Conservation (phyloP, 352 stramenopile species). For the Pythium utonaiense region DNA sequence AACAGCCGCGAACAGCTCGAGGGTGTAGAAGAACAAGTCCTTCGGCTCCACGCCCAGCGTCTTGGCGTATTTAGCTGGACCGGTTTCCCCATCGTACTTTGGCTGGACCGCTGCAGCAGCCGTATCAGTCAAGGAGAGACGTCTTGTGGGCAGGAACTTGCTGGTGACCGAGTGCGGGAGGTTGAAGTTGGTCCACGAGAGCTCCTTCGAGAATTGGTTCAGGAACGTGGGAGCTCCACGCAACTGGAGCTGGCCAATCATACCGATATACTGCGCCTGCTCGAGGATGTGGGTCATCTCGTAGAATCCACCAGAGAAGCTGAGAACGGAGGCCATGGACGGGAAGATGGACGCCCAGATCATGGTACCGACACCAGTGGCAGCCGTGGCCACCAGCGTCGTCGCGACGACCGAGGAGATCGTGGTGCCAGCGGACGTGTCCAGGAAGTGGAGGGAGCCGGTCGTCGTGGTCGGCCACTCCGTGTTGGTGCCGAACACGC, state of each 20-base stretch:
- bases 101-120: conserved; percentile 19
- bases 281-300: conserved; percentile 87
- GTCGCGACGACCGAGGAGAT: conserved; percentile 65
- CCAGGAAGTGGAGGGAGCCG: conserved; percentile 63
- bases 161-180: conserved; percentile 48
- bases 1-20: conserved; percentile 57
- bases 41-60: conserved; percentile 60
- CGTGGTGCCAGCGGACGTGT: conserved; percentile 59
- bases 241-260: conserved; percentile 80
- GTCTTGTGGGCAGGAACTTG: conserved; percentile 18
- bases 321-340: conserved; percentile 55
- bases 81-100: conserved; percentile 42
- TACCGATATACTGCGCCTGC: conserved; percentile 80
- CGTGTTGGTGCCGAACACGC: conserved; percentile 77
- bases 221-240: conserved; percentile 73
- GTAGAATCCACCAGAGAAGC: conserved; percentile 70
- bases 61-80: conserved; percentile 62
- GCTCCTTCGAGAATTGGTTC: conserved; percentile 73
- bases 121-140: conserved; percentile 6
- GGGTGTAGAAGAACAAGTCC: conserved; percentile 81
- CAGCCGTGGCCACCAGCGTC: conserved; percentile 51
- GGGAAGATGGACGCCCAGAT: conserved; percentile 68
- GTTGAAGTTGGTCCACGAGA: conserved; percentile 88
- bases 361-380: conserved; percentile 56
- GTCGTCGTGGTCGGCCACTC: conserved; percentile 79